A percentile compares a stretch with the other conserved stretches of the same genome.
Evolutionary conservation across 306 rosid genomes (phyloP).

Genomic region (Cyclanthera cordifolia): DNA sequence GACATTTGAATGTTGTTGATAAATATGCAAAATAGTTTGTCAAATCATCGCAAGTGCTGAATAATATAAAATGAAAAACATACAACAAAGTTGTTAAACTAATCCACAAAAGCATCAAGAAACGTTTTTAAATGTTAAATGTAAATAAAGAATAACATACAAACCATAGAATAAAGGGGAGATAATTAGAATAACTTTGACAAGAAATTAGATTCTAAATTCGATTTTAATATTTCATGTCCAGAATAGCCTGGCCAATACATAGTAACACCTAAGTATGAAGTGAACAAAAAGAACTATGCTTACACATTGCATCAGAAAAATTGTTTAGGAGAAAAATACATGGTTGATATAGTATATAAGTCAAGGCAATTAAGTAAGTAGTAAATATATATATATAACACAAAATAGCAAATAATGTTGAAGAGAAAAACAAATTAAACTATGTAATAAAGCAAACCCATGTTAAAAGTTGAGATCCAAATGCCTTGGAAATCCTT

Average conservation of each 20-base stretch:
- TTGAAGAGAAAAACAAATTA: neutral
- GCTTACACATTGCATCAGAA: neutral
- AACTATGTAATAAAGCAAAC: neutral
- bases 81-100: too few species aligned
- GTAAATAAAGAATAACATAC: too few species aligned
- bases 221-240: neutral
- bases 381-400: neutral
- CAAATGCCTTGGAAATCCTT: neutral
- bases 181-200: too few species aligned
- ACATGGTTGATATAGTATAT: neutral
- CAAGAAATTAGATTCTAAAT: too few species aligned
- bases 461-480: slow-evolving; percentile 9
- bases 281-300: neutral
- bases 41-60: too few species aligned
- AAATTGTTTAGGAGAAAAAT: neutral
- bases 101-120: too few species aligned
- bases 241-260: neutral
- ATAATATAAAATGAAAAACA: too few species aligned
- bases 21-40: too few species aligned
- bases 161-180: too few species aligned
- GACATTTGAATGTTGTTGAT: too few species aligned
- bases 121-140: too few species aligned
- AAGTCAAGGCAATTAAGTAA: neutral
- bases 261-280: neutral
- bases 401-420: neutral